Percentiles rank a stretch among this genome's conserved stretches.
phyloP scores from a whole-genome alignment of 202 grass and related monocot genomes.

The Bolboschoenoplectus hybrid region DNA sequence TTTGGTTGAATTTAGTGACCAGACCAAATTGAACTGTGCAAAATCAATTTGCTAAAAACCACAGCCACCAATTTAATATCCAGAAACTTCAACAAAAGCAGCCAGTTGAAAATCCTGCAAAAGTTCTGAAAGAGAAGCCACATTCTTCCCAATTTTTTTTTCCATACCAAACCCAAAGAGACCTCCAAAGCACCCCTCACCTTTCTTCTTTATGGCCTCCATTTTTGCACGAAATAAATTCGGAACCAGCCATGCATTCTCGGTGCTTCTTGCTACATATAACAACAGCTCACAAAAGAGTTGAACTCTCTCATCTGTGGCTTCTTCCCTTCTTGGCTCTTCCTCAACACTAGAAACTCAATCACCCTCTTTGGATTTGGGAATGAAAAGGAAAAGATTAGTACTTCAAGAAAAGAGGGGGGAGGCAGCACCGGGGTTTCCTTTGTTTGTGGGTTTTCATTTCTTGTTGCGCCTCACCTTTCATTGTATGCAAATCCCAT shows the following conservation, averaged over 20 bases:
- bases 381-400: background rate
- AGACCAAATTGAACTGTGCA: background rate
- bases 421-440: background rate
- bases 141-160: constrained; percentile 77
- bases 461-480: background rate
- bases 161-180: constrained; percentile 59
- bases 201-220: constrained; percentile 53
- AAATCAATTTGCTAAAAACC: background rate
- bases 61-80: background rate
- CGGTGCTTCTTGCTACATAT: no score
- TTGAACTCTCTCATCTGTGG: constrained; percentile 50
- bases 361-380: constrained; percentile 53
- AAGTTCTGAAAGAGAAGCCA: constrained; percentile 47
- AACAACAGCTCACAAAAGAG: constrained; percentile 47
- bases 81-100: constrained; percentile 37
- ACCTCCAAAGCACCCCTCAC: constrained; percentile 50
- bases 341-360: constrained; percentile 62
- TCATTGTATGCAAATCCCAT: background rate
- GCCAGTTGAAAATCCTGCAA: constrained; percentile 52
- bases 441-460: background rate
- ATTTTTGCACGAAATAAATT: constrained; percentile 60
- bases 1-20: background rate
- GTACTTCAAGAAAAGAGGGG: background rate
- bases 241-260: constrained; percentile 55
- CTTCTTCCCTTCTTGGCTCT: constrained; percentile 58